Evolutionary conservation across 1,284 basidiomycete species (phyloP).

Genomic region (Anthracocystis setariae): DNA sequence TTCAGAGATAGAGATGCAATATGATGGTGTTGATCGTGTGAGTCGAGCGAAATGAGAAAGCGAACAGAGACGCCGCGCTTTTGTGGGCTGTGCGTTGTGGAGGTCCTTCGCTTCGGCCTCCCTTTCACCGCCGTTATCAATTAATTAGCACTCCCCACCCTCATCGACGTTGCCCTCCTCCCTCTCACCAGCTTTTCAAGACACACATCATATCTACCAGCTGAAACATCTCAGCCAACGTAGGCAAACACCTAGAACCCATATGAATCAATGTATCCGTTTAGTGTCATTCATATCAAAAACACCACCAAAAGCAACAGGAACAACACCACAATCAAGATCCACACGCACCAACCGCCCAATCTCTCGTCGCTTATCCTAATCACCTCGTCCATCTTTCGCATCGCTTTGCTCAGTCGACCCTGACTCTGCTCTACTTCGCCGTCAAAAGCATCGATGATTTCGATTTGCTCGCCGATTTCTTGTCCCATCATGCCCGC

Average conservation of each 20-base stretch:
- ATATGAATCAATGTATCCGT: not conserved
- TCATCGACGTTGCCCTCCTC: not conserved
- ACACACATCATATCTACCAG: too few species aligned
- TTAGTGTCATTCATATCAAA: conserved; percentile 46
- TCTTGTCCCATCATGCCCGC: conserved; percentile 63
- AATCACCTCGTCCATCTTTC: conserved; percentile 63
- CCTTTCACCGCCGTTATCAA: not conserved
- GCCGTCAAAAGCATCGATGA: conserved; percentile 61
- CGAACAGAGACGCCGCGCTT: not conserved
- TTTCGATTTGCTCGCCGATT: conserved; percentile 63
- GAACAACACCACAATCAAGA: conserved; percentile 58
- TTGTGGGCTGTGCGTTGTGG: conserved; percentile 4
- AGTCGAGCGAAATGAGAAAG: not conserved
- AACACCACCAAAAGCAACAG: conserved; percentile 47
- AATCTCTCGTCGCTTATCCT: conserved; percentile 59
- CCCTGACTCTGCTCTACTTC: conserved; percentile 62
- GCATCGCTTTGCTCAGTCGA: conserved; percentile 53
- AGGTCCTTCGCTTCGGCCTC: too few species aligned
- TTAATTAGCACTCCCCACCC: not conserved
- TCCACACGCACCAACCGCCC: conserved; percentile 67
- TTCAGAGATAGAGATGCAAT: too few species aligned
- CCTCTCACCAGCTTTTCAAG: not conserved
- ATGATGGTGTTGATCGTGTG: conserved; percentile 1
- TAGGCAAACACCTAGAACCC: not conserved
- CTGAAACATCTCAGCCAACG: too few species aligned